A percentile compares a stretch with the other conserved stretches of the same genome.
Evolutionary conservation across 108 stramenopile species (phyloP).

Genomic region (Stephanodiscus triporus): DNA sequence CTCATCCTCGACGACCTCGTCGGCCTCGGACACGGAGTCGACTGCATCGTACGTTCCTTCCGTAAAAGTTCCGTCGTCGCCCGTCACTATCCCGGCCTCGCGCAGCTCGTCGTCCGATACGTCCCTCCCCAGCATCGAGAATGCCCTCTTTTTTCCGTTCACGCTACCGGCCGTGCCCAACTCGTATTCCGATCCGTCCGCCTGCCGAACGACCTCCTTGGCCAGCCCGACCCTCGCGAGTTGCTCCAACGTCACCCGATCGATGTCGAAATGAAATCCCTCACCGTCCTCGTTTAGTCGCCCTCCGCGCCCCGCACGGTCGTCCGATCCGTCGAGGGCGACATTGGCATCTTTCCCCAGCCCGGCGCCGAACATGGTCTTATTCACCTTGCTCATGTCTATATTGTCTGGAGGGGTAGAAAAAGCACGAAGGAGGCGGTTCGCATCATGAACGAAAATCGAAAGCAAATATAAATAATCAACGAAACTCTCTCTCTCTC

Average conservation of each 20-base stretch:
- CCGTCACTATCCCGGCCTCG: constrained; percentile 32
- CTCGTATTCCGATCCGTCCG: constrained; percentile 72
- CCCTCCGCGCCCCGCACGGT: neutral
- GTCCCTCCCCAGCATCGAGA: constrained; percentile 50
- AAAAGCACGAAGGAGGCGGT: neutral
- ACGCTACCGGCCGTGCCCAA: constrained; percentile 12
- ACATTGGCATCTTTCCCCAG: constrained; percentile 18
- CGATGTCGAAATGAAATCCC: constrained; percentile 57
- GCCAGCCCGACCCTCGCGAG: constrained; percentile 65
- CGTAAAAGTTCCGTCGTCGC: constrained; percentile 5
- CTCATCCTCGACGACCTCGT: constrained; percentile 33
- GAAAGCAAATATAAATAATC: neutral
- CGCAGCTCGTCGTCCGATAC: constrained; percentile 50
- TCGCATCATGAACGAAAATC: neutral
- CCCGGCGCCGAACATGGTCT: constrained; percentile 80
- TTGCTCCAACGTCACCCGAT: constrained; percentile 60
- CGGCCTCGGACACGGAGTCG: neutral
- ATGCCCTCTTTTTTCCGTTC: constrained; percentile 41
- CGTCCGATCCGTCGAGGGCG: neutral
- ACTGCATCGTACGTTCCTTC: constrained; percentile 15
- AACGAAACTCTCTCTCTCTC: too few relatives aligned
- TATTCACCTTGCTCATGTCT: constrained; percentile 85
- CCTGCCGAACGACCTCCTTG: constrained; percentile 76
- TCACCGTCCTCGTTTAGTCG: neutral
- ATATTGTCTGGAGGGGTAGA: constrained; percentile 54